Conservation (phyloP, 2,329 filamentous ascomycete genomes). For the Hypoxylon sp. region DNA sequence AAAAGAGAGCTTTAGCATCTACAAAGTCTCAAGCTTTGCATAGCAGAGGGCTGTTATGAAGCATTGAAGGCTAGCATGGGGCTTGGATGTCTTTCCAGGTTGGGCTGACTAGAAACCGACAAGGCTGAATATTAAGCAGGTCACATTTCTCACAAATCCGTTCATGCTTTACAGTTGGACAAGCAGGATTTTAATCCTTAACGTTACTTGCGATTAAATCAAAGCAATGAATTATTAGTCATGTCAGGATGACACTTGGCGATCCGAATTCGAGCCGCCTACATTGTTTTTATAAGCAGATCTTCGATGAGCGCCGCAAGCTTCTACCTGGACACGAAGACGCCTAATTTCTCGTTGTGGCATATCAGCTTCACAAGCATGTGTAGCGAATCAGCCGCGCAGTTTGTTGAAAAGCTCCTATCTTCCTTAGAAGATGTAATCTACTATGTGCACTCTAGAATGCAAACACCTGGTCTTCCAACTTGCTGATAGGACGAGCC, state of each 20-base stretch:
- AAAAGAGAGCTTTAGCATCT: not conserved
- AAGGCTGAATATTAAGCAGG: not conserved
- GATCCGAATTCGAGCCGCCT: slow-evolving; percentile 10
- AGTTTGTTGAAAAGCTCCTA: slow-evolving; percentile 9
- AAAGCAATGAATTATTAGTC: slow-evolving; percentile 12
- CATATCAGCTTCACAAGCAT: not conserved
- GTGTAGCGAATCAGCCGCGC: not conserved
- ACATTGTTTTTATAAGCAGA: not conserved
- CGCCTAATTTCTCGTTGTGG: not conserved
- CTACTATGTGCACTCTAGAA: slow-evolving; percentile 71
- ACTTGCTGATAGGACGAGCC: slow-evolving; percentile 94
- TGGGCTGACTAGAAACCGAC: not conserved
- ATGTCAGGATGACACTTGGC: slow-evolving; percentile 3
- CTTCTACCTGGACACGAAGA: not conserved
- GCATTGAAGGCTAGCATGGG: not conserved
- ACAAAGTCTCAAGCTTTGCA: not conserved
- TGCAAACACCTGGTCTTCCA: slow-evolving; percentile 97
- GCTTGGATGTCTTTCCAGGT: not conserved
- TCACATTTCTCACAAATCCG: not conserved
- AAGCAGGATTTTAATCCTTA: slow-evolving; percentile 15
- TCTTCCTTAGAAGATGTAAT: not conserved
- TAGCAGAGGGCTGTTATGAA: not conserved
- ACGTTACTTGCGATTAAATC: slow-evolving; percentile 4
- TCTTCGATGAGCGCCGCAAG: not conserved
- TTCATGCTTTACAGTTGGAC: not conserved